Percentiles rank a stretch among this genome's conserved stretches.
phyloP scores from a whole-genome alignment of 2,329 filamentous ascomycete genomes.

The Fusarium lyarnte region DNA sequence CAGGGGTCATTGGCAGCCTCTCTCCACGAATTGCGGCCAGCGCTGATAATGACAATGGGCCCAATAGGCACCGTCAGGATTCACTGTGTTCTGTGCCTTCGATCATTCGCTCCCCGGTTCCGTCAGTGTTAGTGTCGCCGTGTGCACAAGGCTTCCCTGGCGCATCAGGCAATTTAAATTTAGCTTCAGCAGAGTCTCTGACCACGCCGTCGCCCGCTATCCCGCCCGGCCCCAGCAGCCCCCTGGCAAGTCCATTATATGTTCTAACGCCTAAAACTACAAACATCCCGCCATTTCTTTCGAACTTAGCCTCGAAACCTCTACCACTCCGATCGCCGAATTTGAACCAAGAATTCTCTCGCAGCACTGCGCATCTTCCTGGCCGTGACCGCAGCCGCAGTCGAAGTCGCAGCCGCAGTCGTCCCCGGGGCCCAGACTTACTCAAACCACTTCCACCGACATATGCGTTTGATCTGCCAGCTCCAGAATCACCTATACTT shows the following conservation, averaged over 20 bases:
- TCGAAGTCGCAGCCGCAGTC: slow-evolving; percentile 29
- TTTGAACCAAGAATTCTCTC: slow-evolving; percentile 21
- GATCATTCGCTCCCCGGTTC: slow-evolving; percentile 12
- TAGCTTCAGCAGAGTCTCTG: slow-evolving; percentile 23
- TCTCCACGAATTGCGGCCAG: slow-evolving; percentile 34
- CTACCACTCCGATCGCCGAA: slow-evolving; percentile 18
- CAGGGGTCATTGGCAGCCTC: slow-evolving; percentile 35
- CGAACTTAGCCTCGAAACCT: slow-evolving; percentile 22
- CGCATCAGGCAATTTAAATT: slow-evolving; percentile 31
- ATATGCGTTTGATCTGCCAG: slow-evolving; percentile 9
- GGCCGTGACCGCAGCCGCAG: slow-evolving; percentile 26
- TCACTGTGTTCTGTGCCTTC: slow-evolving; percentile 29
- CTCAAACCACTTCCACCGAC: slow-evolving; percentile 6
- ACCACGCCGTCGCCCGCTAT: slow-evolving; percentile 38
- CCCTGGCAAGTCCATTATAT: slow-evolving; percentile 36
- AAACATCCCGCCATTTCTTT: slow-evolving; percentile 39
- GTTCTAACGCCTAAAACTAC: slow-evolving; percentile 44
- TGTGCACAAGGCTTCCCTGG: slow-evolving; percentile 22
- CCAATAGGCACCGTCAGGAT: slow-evolving; percentile 22
- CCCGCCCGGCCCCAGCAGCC: slow-evolving; percentile 37
- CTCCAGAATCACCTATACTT: slow-evolving; percentile 27
- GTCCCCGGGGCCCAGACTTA: slow-evolving; percentile 13
- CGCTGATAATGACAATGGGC: slow-evolving; percentile 18
- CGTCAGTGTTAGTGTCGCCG: slow-evolving; percentile 27
- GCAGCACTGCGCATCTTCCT: slow-evolving; percentile 12